Evolutionary conservation across 306 rosid species (phyloP).

Genomic region (Clitoria ternatea): DNA sequence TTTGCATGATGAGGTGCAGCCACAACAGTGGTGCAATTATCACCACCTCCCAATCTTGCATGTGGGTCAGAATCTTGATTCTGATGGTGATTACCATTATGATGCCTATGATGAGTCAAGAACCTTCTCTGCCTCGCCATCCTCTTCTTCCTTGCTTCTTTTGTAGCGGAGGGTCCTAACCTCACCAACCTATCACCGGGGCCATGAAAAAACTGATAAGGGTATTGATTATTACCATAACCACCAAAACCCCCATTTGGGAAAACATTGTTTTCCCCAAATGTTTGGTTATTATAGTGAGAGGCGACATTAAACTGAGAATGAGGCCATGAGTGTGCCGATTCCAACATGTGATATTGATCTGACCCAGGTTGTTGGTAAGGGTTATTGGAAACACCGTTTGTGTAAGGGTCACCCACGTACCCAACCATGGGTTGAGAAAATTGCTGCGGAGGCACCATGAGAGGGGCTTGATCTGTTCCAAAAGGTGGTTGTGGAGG

Average conservation of each 20-base stretch:
- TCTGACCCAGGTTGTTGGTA: conserved; percentile 25
- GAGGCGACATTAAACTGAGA: conserved; percentile 47
- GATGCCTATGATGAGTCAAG: conserved; percentile 50
- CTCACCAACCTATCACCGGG: conserved; percentile 51
- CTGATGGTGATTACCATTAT: conserved; percentile 26
- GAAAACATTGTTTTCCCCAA: conserved; percentile 36
- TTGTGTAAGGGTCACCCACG: conserved; percentile 38
- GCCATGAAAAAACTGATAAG: conserved; percentile 47
- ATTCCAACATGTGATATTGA: conserved; percentile 52
- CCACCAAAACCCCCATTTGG: conserved; percentile 16
- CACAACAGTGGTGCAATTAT: conserved; percentile 39
- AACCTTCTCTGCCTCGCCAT: conserved; percentile 84
- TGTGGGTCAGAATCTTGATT: conserved; percentile 39
- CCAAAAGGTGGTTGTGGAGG: conserved; percentile 18
- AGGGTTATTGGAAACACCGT: conserved; percentile 19
- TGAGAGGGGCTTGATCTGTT: conserved; percentile 31
- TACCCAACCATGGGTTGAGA: conserved; percentile 48
- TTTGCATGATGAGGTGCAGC: conserved; percentile 36
- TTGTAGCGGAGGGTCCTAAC: conserved; percentile 74
- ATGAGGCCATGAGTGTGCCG: conserved; percentile 53
- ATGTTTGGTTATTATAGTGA: conserved; percentile 44
- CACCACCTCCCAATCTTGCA: conserved; percentile 38
- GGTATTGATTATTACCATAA: conserved; percentile 41
- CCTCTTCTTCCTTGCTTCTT: conserved; percentile 93
- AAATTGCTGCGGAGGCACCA: conserved; percentile 25